Evolutionary conservation across 176 grass and related monocot genomes (phyloP), one percentile per base, ranked within the genome.

Genomic region (Sorghum bicolor): DNA sequence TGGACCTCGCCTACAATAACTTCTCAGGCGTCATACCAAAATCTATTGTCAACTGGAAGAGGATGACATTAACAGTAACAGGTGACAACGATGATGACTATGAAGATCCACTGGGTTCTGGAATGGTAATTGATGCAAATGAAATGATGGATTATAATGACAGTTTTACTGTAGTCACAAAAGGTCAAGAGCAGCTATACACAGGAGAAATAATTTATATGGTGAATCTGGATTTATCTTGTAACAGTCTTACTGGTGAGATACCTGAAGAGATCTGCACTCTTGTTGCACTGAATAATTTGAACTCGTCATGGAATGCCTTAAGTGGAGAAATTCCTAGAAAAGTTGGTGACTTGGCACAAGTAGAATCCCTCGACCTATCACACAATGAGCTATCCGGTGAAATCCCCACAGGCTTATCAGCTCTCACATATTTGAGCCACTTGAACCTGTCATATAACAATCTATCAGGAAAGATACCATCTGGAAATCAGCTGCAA

Each of bases 1-100:
- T 90, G 34, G 88, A 90, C 29, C 19, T 91, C 0, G 84, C 84
- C n/a, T n/a, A 76, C 4, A 94, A 91, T 45, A 78, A 79, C 72
- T 22, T 91, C 4, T 74, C 74, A 64, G 91, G 88, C 8, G 67
- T 5, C 12, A 79, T 93, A 38, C 91, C 91, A 0, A 39, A 26
- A 8, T 86, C 39, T 19, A 13, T 88, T 17, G 17, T 45, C 25
- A 79, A 47, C 13, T 76, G 62, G 13, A 63, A 0, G 0, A 52
- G 62, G 2, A 84, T 84, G 83, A 17, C 1, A 53, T 0, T 70
- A 32, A 5, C 41, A 29, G 24, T 94, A n/a, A n/a, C n/a, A n/a
- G n/a, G n/a, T n/a, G n/a, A n/a, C n/a, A n/a, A n/a, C n/a, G n/a
- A 30, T 29, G 3, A 29, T 12, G 5, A 32, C 1, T 14, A 15